Conservation (phyloP, 148 eudicot species). For the Chenopodium suecicum region DNA sequence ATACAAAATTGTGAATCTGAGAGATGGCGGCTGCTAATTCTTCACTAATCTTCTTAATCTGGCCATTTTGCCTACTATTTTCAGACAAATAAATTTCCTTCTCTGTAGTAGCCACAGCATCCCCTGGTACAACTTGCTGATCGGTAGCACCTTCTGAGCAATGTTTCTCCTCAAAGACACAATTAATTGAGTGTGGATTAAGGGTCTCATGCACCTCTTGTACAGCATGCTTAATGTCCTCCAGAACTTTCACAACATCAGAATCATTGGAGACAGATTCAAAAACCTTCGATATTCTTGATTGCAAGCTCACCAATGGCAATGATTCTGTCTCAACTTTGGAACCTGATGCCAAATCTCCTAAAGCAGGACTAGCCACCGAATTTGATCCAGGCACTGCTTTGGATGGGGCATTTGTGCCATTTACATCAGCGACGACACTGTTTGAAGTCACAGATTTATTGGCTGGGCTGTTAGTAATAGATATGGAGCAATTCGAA, state of each 20-base stretch:
- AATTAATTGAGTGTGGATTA: conserved; percentile 35
- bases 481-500: conserved; percentile 34
- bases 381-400: conserved; percentile 23
- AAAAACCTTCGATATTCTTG: conserved; percentile 54
- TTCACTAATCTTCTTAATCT: conserved; percentile 26
- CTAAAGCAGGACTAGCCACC: conserved; percentile 21
- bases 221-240: conserved; percentile 53
- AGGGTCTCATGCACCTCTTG: conserved; percentile 46
- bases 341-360: conserved; percentile 14
- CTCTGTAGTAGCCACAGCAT: conserved; percentile 28
- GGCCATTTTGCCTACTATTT: conserved; percentile 28
- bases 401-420: conserved; percentile 26
- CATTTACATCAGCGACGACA: conserved; percentile 20
- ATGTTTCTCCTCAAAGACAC: conserved; percentile 42
- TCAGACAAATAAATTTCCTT: conserved; percentile 44
- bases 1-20: conserved; percentile 53
- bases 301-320: conserved; percentile 46
- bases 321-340: conserved; percentile 33
- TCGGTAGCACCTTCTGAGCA: conserved; percentile 31
- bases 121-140: conserved; percentile 31
- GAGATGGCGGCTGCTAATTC: conserved; percentile 57
- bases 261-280: conserved; percentile 59
- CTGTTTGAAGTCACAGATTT: conserved; percentile 29
- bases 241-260: conserved; percentile 48
- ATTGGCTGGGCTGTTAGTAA: conserved; percentile 24